Evolutionary conservation across 140 eudicot genomes (phyloP).

Genomic region (Senecio squalidus): DNA sequence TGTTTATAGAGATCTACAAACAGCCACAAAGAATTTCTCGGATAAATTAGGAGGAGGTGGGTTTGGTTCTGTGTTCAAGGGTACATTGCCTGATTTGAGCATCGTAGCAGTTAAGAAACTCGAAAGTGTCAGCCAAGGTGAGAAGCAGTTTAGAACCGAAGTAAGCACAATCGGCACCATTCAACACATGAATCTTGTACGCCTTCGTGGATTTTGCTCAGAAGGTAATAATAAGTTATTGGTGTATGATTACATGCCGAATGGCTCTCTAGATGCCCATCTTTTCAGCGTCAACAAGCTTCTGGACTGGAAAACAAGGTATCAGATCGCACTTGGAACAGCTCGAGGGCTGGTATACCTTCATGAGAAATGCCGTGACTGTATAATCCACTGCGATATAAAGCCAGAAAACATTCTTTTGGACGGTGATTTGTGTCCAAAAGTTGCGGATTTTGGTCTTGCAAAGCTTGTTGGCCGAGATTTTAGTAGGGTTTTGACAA

Average conservation of each 20-base stretch:
- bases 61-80: slow-evolving; percentile 73
- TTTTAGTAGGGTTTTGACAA: slow-evolving; percentile 77
- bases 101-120: slow-evolving; percentile 68
- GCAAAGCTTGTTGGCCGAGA: slow-evolving; percentile 85
- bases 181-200: slow-evolving; percentile 61
- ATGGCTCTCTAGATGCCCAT: slow-evolving; percentile 63
- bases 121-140: slow-evolving; percentile 57
- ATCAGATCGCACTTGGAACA: slow-evolving; percentile 58
- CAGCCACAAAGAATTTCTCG: slow-evolving; percentile 58
- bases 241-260: slow-evolving; percentile 73
- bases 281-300: slow-evolving; percentile 30
- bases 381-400: slow-evolving; percentile 84
- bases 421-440: slow-evolving; percentile 53
- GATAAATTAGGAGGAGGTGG: slow-evolving; percentile 63
- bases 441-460: slow-evolving; percentile 85
- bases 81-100: slow-evolving; percentile 45
- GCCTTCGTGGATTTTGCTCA: slow-evolving; percentile 77
- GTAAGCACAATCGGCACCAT: slow-evolving; percentile 74
- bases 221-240: slow-evolving; percentile 49
- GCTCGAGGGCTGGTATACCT: slow-evolving; percentile 77
- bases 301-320: slow-evolving; percentile 66
- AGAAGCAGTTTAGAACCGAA: slow-evolving; percentile 69
- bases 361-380: slow-evolving; percentile 73
- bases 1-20: slow-evolving; percentile 51
- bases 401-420: slow-evolving; percentile 80